These are phyloP conservation scores for Plasmodium cynomolgi DNA, from an alignment of 169 alveolate genomes.

Conservation along the genomic window DNA sequence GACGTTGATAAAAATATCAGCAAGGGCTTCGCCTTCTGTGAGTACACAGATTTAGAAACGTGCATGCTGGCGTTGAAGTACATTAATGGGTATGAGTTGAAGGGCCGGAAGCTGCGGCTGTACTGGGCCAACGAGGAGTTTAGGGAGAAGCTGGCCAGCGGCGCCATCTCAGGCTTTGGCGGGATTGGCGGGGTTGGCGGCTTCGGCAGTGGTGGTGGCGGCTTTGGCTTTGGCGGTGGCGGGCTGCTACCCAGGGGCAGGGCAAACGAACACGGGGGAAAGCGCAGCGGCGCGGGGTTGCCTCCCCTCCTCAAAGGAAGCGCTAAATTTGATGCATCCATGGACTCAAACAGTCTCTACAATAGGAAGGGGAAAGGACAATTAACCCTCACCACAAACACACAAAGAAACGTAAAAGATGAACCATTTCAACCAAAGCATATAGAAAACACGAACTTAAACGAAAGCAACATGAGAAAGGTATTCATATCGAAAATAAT, in stretches of 20 bases:
- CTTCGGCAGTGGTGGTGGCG: background rate
- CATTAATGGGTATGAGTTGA: slow-evolving; percentile 78
- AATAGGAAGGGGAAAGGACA: background rate
- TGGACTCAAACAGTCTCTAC: background rate
- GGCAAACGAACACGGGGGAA: background rate
- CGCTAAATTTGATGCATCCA: background rate
- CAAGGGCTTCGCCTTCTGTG: slow-evolving; percentile 82
- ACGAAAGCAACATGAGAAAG: slow-evolving; percentile 4
- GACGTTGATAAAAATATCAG: slow-evolving; percentile 80
- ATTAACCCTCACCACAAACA: background rate
- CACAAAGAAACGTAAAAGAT: slow-evolving; percentile 13
- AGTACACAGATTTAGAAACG: slow-evolving; percentile 80
- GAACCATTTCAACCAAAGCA: slow-evolving; percentile 10
- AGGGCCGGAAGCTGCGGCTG: slow-evolving; percentile 77
- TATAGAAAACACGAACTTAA: background rate
- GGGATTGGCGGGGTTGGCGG: slow-evolving; percentile 24
- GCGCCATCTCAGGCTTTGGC: background rate
- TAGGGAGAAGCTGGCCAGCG: slow-evolving; percentile 49
- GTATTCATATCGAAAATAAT: slow-evolving; percentile 22
- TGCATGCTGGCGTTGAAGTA: slow-evolving; percentile 78
- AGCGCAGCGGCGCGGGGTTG: slow-evolving; percentile 4
- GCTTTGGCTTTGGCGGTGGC: background rate
- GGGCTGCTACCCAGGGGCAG: slow-evolving; percentile 2
- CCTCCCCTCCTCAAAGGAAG: slow-evolving; percentile 6
- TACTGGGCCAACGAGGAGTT: slow-evolving; percentile 82